These are phyloP conservation scores for Coleophoma crateriformis DNA, from an alignment of 2,329 filamentous ascomycete genomes.

Conservation along the genomic window DNA sequence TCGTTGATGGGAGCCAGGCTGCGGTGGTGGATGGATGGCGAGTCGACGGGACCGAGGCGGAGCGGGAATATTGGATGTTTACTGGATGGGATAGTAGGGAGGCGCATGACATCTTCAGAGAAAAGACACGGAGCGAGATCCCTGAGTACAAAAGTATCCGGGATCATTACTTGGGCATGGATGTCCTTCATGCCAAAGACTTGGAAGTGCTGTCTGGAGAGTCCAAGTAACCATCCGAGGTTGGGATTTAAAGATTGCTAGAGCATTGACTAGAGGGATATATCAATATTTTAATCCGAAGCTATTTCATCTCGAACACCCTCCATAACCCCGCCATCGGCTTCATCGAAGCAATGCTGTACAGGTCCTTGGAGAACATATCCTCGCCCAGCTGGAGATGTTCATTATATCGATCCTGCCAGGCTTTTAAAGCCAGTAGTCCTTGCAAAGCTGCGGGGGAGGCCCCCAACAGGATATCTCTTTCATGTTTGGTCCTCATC, in stretches of 20 bases:
- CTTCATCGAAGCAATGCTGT: conserved; percentile 6
- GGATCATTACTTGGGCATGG: conserved; percentile 7
- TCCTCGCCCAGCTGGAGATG: conserved; percentile 9
- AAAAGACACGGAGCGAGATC: conserved; percentile 1
- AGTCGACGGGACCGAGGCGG: conserved; percentile 5
- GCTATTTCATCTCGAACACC: conserved; percentile 8
- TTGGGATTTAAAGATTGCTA: no score
- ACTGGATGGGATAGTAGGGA: conserved; percentile 8
- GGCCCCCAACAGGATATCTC: conserved; percentile 7
- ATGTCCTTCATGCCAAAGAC: conserved; percentile 5
- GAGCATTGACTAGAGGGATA: not conserved
- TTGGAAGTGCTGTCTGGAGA: conserved; percentile 4
- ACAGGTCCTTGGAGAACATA: conserved; percentile 9
- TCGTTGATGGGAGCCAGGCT: not conserved
- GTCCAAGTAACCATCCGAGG: no score
- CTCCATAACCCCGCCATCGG: conserved; percentile 9
- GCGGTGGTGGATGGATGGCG: conserved; percentile 5
- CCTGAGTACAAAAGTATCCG: conserved; percentile 1
- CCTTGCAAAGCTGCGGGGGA: conserved; percentile 9
- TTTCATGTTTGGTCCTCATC: conserved; percentile 1
- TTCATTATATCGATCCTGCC: conserved; percentile 7
- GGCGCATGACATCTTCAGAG: conserved; percentile 5
- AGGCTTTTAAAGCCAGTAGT: conserved; percentile 7
- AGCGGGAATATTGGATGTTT: conserved; percentile 7
- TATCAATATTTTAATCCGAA: no score